phyloP scores from a whole-genome alignment of 331 rosid genomes.

The Malus hybrid region DNA sequence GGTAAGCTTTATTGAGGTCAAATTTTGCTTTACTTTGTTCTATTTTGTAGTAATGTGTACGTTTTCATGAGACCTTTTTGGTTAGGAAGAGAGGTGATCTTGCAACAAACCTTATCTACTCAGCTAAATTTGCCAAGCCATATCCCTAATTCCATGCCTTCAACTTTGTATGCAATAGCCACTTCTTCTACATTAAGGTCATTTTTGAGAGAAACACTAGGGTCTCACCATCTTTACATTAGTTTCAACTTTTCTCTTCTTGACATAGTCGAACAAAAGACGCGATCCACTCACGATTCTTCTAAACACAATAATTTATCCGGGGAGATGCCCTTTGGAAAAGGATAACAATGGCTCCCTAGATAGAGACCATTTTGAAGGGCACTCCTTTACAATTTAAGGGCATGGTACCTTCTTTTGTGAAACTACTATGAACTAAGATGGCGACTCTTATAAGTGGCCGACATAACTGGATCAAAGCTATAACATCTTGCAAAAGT shows the following conservation, averaged over 20 bases:
- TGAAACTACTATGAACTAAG: background rate
- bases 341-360: background rate
- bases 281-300: too few species aligned
- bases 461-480: background rate
- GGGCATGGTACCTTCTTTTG: background rate
- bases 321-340: background rate
- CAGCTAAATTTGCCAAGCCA: slow-evolving; percentile 3
- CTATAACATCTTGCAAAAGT: background rate
- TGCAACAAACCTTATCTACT: slow-evolving; percentile 14
- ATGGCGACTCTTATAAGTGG: background rate
- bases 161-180: background rate
- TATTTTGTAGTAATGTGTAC: background rate
- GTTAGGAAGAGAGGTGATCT: background rate
- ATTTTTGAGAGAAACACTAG: too few species aligned
- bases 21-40: background rate
- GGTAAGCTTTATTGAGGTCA: background rate
- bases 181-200: too few species aligned
- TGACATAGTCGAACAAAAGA: too few species aligned
- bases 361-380: background rate
- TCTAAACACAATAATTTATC: too few species aligned
- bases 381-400: background rate
- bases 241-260: too few species aligned
- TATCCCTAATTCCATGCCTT: background rate
- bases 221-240: too few species aligned
- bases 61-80: background rate